phyloP scores from a whole-genome alignment of 768 basidiomycete species.

The Candolleomyces aberdarensis region DNA sequence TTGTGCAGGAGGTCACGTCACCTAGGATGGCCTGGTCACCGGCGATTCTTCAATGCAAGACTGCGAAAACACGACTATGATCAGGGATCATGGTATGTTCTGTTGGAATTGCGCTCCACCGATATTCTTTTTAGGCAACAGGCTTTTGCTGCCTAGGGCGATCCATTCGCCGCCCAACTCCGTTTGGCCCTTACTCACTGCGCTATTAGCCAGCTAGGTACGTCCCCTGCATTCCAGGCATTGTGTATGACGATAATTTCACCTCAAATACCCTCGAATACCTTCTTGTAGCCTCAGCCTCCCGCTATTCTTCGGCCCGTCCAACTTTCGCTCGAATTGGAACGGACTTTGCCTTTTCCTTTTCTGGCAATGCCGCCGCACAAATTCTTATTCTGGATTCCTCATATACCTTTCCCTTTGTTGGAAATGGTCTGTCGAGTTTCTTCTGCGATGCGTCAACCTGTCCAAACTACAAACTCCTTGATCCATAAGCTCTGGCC shows the following conservation, averaged over 20 bases:
- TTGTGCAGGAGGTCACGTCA: conserved; percentile 43
- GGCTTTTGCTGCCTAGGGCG: too few relatives aligned
- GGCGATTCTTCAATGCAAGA: too few relatives aligned
- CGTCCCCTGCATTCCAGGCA: too few relatives aligned
- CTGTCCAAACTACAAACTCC: conserved; percentile 4
- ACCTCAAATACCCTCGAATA: not conserved
- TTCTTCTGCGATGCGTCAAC: not conserved
- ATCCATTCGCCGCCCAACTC: too few relatives aligned
- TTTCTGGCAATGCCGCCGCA: not conserved
- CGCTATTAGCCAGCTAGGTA: too few relatives aligned
- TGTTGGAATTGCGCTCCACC: too few relatives aligned
- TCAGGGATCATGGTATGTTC: too few relatives aligned
- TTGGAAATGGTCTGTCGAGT: not conserved
- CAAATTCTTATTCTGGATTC: not conserved
- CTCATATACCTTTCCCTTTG: not conserved
- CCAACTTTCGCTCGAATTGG: not conserved
- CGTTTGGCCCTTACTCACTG: too few relatives aligned
- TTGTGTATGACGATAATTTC: not conserved
- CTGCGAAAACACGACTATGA: too few relatives aligned
- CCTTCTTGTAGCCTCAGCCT: not conserved
- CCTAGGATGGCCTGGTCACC: conserved; percentile 18
- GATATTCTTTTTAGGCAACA: too few relatives aligned
- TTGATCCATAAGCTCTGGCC: not conserved
- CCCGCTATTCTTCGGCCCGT: not conserved
- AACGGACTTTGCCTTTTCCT: not conserved